Percentiles rank a stretch among this genome's conserved stretches.
phyloP scores from a whole-genome alignment of 768 basidiomycete genomes.

The Strobilomyces dryophilus region DNA sequence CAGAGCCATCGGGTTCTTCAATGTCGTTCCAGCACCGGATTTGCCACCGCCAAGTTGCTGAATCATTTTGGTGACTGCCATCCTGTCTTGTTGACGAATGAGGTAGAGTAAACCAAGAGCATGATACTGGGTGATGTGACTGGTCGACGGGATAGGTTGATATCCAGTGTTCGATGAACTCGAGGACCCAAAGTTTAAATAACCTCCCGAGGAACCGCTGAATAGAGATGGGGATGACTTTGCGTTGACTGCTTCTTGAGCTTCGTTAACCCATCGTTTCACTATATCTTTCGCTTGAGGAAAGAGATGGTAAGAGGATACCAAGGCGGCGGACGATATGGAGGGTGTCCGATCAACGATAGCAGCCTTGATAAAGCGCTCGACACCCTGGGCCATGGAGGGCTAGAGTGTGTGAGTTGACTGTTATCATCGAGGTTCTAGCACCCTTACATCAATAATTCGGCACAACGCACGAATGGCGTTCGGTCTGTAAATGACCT shows the following conservation, averaged over 20 bases:
- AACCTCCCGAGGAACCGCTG: conserved; percentile 49
- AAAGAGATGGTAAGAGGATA: conserved; percentile 96
- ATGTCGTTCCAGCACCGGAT: conserved; percentile 72
- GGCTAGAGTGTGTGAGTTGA: conserved; percentile 48
- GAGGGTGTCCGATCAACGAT: conserved; percentile 96
- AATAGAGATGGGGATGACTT: conserved; percentile 77
- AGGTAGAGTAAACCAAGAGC: conserved; percentile 90
- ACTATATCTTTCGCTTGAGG: conserved; percentile 93
- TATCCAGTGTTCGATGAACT: conserved; percentile 54
- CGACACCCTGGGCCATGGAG: conserved; percentile 99
- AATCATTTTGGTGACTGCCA: conserved; percentile 99
- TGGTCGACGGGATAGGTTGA: conserved; percentile 82
- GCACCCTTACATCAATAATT: conserved; percentile 88
- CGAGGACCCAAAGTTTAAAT: conserved; percentile 66
- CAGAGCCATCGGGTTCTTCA: conserved; percentile 95
- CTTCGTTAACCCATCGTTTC: conserved; percentile 99
- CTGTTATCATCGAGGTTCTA: conserved; percentile 7
- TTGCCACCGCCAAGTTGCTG: conserved; percentile 93
- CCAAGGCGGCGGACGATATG: conserved; percentile 93
- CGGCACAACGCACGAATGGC: conserved; percentile 94
- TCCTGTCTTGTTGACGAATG: conserved; percentile 95
- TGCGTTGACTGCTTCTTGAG: conserved; percentile 91
- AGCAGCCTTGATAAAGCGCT: conserved; percentile 98
- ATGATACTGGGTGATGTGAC: conserved; percentile 95
- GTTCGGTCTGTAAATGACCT: conserved; percentile 97